Conservation (phyloP, 1,284 basidiomycete genomes). For the Heliocybe sulcata region DNA sequence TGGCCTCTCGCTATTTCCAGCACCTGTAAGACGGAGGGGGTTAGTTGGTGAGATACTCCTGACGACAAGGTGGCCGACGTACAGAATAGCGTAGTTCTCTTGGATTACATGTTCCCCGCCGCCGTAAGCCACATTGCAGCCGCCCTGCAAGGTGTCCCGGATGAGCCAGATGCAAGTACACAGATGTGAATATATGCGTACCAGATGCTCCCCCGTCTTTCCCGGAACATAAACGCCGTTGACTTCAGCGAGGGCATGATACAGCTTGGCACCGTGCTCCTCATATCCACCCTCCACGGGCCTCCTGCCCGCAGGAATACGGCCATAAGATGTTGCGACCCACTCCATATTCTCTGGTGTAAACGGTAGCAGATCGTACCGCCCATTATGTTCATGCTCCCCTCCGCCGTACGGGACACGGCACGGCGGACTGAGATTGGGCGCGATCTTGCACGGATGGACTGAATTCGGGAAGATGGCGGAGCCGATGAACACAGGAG, state of each 20-base stretch:
- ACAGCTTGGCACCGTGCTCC: conserved; percentile 27
- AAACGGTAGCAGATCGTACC: conserved; percentile 68
- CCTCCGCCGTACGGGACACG: conserved; percentile 56
- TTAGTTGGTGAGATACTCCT: too few relatives aligned
- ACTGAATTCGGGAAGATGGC: conserved; percentile 59
- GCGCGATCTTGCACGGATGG: conserved; percentile 74
- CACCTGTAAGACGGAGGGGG: too few relatives aligned
- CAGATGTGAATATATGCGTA: conserved; percentile 21
- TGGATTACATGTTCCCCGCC: conserved; percentile 34
- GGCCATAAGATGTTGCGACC: conserved; percentile 51
- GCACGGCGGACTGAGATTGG: conserved; percentile 42
- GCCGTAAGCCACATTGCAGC: conserved; percentile 32
- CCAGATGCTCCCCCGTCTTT: conserved; percentile 65
- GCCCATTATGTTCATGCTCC: conserved; percentile 51
- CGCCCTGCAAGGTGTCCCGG: conserved; percentile 23
- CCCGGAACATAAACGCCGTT: conserved; percentile 55
- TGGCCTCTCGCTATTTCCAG: too few relatives aligned
- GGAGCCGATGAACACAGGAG: conserved; percentile 64
- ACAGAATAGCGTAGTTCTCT: conserved; percentile 54
- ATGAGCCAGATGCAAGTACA: not conserved
- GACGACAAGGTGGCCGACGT: conserved; percentile 16
- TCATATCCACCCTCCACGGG: conserved; percentile 37
- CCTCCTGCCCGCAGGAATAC: conserved; percentile 39
- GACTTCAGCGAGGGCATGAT: conserved; percentile 31
- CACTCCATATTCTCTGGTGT: conserved; percentile 61